Conservation (phyloP, 83 land plant genomes). For the Larix sibirica region DNA sequence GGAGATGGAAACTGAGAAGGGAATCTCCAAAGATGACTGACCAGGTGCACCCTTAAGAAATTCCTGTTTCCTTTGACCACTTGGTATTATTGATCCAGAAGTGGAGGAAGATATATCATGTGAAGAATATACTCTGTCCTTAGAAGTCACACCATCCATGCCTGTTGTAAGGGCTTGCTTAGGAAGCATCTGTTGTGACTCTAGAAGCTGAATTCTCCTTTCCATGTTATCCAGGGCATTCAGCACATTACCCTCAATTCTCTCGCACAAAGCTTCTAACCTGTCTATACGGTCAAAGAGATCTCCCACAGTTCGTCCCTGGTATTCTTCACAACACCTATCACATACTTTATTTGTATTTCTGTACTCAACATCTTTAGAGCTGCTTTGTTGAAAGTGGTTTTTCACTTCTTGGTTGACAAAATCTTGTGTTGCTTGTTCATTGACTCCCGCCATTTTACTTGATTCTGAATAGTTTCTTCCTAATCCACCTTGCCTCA, state of each 20-base stretch:
- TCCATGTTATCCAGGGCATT: constrained; percentile 52
- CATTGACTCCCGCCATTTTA: neutral
- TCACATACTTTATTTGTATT: neutral
- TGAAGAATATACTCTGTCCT: neutral
- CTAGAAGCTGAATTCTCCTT: constrained; percentile 51
- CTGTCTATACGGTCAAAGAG: constrained; percentile 43
- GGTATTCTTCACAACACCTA: constrained; percentile 1
- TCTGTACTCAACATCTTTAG: neutral
- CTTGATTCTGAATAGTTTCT: neutral
- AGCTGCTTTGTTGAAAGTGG: neutral
- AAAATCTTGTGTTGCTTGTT: neutral
- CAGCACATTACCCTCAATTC: constrained; percentile 61
- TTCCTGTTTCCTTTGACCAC: neutral
- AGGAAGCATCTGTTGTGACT: constrained; percentile 21
- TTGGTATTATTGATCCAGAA: neutral
- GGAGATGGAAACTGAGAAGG: neutral
- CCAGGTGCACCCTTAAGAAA: neutral
- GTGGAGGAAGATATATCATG: neutral
- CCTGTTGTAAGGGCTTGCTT: neutral
- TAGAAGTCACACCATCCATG: neutral
- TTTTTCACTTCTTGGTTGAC: neutral
- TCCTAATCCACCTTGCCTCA: neutral
- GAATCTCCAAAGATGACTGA: constrained; percentile 1
- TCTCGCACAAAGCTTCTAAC: constrained; percentile 42
- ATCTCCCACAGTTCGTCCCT: constrained; percentile 24